Base-by-base conservation (phyloP, 2,329 filamentous ascomycete genomes). In the Exophiala aquamarina region DNA sequence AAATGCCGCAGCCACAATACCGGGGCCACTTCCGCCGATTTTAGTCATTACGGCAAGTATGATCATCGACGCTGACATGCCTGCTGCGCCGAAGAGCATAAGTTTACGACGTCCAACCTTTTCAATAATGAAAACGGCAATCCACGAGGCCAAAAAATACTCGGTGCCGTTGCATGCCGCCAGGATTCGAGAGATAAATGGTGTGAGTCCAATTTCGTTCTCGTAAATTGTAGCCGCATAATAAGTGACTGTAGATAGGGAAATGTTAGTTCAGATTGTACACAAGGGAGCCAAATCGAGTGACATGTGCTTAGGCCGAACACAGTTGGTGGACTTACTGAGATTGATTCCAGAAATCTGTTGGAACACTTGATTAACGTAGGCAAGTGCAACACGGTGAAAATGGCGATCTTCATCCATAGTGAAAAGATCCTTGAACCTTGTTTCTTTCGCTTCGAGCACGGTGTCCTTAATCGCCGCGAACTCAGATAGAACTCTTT, bases 401-500 rank as follows among this genome's bases (percentile, higher is more conserved):
- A 81, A 69, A 62, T 80, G 74, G 33, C 76, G 72, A 59, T 80
- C 70, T 52, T 78, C 74, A 50, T 68, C 72, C 71, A 78, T 78
- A 51, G 75, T 81, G 64, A 82, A 82, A 48, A 82, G 72, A 52
- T 82, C 79, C 4, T 63, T 62, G 64, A 82, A 82, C 19, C 67
- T 70, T 19, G 75, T 37, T 7, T 66, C 65, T 77, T 73, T 47
- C 71, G 68, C 61, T 74, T 77, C 73, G 40, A 76, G 55, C 1
- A 77, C 75, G 3, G 74, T 75, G 31, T 76, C 74, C 56, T 78
- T 77, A 64, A 79, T 76, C 5, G 73, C 72, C 2, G 66, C 61
- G 55, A 76, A 77, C 47, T 78, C 74, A 21, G 66, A 66, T 17
- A 70, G 64, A 21, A 79, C 61, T 36, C 67, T 68, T 15, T 64